Conservation (phyloP, 495 filamentous ascomycete species). For the Sabuloglossum arenarium region DNA sequence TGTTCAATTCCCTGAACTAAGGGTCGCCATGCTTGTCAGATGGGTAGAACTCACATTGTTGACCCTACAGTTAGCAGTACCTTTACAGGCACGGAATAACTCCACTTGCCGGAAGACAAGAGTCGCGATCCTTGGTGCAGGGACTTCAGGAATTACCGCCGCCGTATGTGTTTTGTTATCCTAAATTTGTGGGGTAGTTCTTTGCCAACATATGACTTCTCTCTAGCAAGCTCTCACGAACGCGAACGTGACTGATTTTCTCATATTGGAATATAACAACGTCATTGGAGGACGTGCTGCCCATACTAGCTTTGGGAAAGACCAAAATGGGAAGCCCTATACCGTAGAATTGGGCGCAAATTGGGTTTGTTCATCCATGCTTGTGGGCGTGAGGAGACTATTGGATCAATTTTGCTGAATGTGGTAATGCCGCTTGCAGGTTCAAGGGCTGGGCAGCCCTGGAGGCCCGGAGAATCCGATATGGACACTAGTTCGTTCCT, state of each 20-base stretch:
- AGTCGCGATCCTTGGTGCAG: constrained; percentile 31
- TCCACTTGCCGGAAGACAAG: not conserved
- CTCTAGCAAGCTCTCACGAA: constrained; percentile 40
- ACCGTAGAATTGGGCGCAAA: constrained; percentile 48
- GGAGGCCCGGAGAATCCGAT: constrained; percentile 46
- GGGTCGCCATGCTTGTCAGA: not conserved
- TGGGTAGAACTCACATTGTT: not conserved
- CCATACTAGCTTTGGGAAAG: constrained; percentile 35
- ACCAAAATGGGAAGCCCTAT: constrained; percentile 30
- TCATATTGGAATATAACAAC: constrained; percentile 46
- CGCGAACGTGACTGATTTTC: constrained; percentile 41
- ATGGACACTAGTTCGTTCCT: constrained; percentile 37
- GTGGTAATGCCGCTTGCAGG: constrained; percentile 2
- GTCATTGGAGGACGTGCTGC: constrained; percentile 40
- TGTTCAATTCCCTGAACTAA: not conserved
- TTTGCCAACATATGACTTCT: too few species aligned
- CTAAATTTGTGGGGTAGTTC: too few species aligned
- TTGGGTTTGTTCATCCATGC: constrained; percentile 24
- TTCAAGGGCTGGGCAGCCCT: constrained; percentile 41
- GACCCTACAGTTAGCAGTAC: not conserved
- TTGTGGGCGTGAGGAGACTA: not conserved
- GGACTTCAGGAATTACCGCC: constrained; percentile 49
- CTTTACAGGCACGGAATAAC: not conserved
- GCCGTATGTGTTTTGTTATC: too few species aligned
- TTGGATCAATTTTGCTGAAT: not conserved